Conservation (phyloP, 2,329 filamentous ascomycete genomes). For the Neodidymelliopsis sp. region DNA sequence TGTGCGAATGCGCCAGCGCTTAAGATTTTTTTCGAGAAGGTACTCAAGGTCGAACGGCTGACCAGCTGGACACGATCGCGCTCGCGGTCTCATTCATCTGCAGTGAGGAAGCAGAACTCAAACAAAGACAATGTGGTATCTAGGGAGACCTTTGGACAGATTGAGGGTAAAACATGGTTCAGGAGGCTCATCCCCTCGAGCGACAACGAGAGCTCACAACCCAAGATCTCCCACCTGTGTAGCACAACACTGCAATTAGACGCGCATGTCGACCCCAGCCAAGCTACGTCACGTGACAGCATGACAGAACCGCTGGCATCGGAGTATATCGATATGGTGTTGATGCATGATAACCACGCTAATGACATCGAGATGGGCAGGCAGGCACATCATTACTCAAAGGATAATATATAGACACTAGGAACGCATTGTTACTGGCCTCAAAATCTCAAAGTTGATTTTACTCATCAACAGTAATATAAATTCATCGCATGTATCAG, state of each 20-base stretch:
- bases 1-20: conserved; percentile 36
- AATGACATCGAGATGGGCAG: neutral
- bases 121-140: neutral
- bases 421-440: too few species aligned
- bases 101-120: neutral
- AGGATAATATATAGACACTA: neutral
- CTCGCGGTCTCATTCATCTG: neutral
- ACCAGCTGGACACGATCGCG: conserved; percentile 1
- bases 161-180: neutral
- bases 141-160: neutral
- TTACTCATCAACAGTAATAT: too few species aligned
- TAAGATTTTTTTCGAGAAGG: conserved; percentile 30
- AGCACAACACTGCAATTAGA: neutral
- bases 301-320: conserved; percentile 1
- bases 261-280: neutral
- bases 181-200: neutral
- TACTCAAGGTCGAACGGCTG: conserved; percentile 9
- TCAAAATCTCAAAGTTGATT: too few species aligned
- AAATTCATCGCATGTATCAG: too few species aligned
- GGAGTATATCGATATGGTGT: neutral
- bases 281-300: neutral
- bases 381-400: neutral
- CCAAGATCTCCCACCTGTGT: neutral
- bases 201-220: neutral
- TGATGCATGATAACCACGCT: neutral